Base-by-base conservation (phyloP, 192 early-diverging fungal species). In the Podila minutissima region DNA sequence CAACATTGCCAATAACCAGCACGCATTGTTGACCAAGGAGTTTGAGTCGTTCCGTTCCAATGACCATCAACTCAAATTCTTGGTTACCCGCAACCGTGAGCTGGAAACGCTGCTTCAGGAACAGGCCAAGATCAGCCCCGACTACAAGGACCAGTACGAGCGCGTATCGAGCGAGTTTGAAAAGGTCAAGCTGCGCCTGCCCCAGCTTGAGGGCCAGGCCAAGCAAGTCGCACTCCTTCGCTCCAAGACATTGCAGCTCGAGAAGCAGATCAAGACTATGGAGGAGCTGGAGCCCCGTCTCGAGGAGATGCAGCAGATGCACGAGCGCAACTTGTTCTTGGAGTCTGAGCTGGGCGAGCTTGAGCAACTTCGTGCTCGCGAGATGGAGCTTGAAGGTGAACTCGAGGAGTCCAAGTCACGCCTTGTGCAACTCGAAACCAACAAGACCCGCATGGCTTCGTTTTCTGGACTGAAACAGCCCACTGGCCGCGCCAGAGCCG, bases 221-320 rank as follows among this genome's bases (percentile, higher is more conserved):
- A 81, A 81, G 26, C 77, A 81, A 37, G 77, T 73, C 38, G 71
- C 71, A 3, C 62, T 81, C 13, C 51, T 72, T 50, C 70, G 77
- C 9, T 64, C 59, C 62, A 72, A 69, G 62, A 69, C 66, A 3
- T 32, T 73, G 6, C 77, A 81, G 38, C 61, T 81, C 6, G 77
- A 81, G 48, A 81, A 81, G 22, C 77, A 81, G 32, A 81, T 81
- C 67, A 81, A 73, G 62, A 73, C 77, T 7, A 81, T 81, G 77
- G 77, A 81, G 50, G 58, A 71, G 12, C 62, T 73, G 1, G 77
- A 81, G 51, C 77, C 77, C 13, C 66, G 77, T n/a, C 61, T 81
- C 17, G 66, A 38, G 20, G 66, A 72, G 46, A 73, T 81, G 17
- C 71, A 81, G n/a, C 66, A 66, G 11, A 22, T 73, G n/a, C 57